Percentiles rank a stretch among this genome's conserved stretches.
Evolutionary conservation across 495 filamentous ascomycete species (phyloP).

Genomic region (Letharia columbiana): DNA sequence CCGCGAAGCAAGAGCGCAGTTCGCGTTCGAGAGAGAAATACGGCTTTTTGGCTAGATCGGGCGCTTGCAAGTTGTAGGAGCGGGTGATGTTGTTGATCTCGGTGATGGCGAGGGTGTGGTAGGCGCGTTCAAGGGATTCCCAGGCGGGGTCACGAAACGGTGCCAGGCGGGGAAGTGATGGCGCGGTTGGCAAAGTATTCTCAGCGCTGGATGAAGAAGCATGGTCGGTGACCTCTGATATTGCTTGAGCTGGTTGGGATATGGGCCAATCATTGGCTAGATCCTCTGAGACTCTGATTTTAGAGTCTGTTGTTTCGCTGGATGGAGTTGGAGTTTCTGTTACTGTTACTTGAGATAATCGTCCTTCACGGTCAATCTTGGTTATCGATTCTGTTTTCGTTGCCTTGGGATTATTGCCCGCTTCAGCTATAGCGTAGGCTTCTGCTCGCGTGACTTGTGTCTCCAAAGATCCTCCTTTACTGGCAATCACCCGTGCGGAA

Average conservation of each 20-base stretch:
- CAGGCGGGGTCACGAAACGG: slow-evolving; percentile 39
- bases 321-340: slow-evolving; percentile 26
- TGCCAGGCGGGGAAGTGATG: slow-evolving; percentile 34
- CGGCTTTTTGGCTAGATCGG: slow-evolving; percentile 84
- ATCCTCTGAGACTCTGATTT: slow-evolving; percentile 23
- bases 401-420: slow-evolving; percentile 36
- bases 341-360: slow-evolving; percentile 38
- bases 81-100: slow-evolving; percentile 73
- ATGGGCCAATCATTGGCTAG: slow-evolving; percentile 11
- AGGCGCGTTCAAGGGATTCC: slow-evolving; percentile 63
- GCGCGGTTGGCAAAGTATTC: not conserved
- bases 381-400: slow-evolving; percentile 41
- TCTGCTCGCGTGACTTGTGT: slow-evolving; percentile 64
- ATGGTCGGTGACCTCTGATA: not conserved
- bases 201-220: not conserved
- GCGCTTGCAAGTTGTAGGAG: slow-evolving; percentile 92
- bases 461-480: slow-evolving; percentile 68
- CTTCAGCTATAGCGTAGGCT: slow-evolving; percentile 68
- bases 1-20: slow-evolving; percentile 68
- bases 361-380: slow-evolving; percentile 32
- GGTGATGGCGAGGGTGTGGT: slow-evolving; percentile 68
- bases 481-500: slow-evolving; percentile 70
- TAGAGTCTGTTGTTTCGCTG: slow-evolving; percentile 8
- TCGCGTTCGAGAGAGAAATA: slow-evolving; percentile 83
- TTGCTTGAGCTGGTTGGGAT: not conserved